phyloP scores from a whole-genome alignment of 78 protist species.

The Dictyostelium discoideum region DNA sequence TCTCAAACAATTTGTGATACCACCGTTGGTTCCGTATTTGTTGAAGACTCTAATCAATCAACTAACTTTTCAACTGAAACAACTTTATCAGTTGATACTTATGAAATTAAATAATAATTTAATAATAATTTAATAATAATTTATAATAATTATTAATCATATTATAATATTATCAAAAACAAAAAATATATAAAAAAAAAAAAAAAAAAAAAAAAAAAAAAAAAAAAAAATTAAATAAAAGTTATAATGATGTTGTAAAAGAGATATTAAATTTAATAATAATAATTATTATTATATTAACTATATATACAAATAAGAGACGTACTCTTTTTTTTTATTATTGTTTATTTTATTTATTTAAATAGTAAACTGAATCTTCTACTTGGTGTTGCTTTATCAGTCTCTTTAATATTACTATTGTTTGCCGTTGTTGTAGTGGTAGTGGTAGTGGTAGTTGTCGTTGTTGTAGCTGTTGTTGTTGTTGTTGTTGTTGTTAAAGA shows the following conservation, averaged over 20 bases:
- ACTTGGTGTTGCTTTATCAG: neutral
- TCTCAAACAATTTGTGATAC: constrained; percentile 16
- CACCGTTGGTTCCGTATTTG: neutral
- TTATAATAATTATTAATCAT: neutral
- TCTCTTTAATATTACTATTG: neutral
- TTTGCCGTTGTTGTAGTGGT: neutral
- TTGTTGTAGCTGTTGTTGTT: neutral
- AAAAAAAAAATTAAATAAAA: neutral
- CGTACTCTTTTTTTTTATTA: neutral
- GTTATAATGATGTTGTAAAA: neutral
- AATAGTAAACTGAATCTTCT: constrained; percentile 26
- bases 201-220: neutral
- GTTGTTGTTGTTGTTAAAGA: neutral
- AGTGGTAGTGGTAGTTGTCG: neutral
- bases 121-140: neutral
- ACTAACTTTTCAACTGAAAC: constrained; percentile 32
- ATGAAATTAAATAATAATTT: constrained; percentile 21
- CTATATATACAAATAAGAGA: neutral
- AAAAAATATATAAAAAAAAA: neutral
- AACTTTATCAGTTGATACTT: constrained; percentile 29
- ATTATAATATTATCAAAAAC: neutral
- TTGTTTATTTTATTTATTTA: neutral
- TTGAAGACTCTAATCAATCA: constrained; percentile 2
- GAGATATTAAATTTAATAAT: neutral
- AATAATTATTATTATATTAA: neutral